These are phyloP conservation scores for Hydnomerulius pinastri DNA, from an alignment of 768 basidiomycete species.

Conservation along the genomic window DNA sequence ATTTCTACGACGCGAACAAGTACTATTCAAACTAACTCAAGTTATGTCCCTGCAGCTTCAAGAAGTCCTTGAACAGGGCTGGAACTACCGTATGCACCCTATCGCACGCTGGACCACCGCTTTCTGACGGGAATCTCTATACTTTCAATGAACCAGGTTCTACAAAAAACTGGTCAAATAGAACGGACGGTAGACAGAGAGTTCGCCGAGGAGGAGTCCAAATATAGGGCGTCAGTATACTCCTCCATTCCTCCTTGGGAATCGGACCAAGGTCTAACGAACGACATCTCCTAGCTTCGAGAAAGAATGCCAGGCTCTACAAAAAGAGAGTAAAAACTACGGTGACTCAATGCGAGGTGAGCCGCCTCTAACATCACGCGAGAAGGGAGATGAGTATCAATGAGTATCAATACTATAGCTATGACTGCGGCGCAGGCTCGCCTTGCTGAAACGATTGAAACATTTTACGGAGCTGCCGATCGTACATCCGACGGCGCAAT, in stretches of 20 bases:
- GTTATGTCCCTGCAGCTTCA: conserved; percentile 57
- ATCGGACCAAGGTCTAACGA: conserved; percentile 3
- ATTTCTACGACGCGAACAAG: not conserved
- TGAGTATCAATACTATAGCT: conserved; percentile 44
- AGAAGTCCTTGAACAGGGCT: conserved; percentile 90
- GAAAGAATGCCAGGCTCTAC: conserved; percentile 91
- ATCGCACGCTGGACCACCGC: conserved; percentile 4
- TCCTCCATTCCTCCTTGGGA: not conserved
- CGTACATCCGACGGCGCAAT: conserved; percentile 88
- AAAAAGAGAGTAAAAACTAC: conserved; percentile 95
- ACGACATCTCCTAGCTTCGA: conserved; percentile 64
- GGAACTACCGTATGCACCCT: conserved; percentile 74
- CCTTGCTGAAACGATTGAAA: conserved; percentile 90
- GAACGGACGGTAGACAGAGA: conserved; percentile 94
- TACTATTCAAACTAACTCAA: not conserved
- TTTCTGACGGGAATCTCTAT: conserved; percentile 7
- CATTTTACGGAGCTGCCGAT: conserved; percentile 89
- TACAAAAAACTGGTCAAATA: conserved; percentile 98
- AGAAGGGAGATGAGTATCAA: not conserved
- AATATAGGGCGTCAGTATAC: conserved; percentile 76
- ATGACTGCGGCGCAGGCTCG: conserved; percentile 94
- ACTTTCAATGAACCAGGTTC: conserved; percentile 63
- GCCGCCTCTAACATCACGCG: conserved; percentile 19
- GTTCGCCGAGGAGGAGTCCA: conserved; percentile 89
- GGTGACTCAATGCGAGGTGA: conserved; percentile 91